Base-by-base conservation (phyloP, 2,329 filamentous ascomycete species). In the Fusarium anthophilum region DNA sequence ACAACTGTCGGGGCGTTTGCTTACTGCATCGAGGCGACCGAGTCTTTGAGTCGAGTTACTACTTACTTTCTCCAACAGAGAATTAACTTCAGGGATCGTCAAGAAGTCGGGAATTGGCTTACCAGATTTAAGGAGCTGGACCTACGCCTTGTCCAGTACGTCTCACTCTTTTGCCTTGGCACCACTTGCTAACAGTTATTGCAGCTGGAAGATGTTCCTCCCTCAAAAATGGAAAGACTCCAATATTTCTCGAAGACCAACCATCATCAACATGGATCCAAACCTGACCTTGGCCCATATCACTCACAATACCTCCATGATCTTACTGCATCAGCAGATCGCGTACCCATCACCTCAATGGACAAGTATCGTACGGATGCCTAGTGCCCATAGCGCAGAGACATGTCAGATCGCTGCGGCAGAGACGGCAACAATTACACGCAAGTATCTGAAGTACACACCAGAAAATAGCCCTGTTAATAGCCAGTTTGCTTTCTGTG, bases 221-320 rank as follows among this genome's bases (percentile, higher is more conserved):
- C 70, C 70, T 18, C 70, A 73, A 6, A 73, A 73, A 10, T 73
- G 85, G 83, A 82, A 82, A n/a, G 80, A 81, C n/a, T 77, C 79
- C 6, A 79, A 80, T 6, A 78, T 80, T 4, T 79, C 79, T 2
- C 72, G 77, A 3, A 66, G 78, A 22, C 70, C 72, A 5, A 74
- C 73, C 0, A 70, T 78, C 0, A 76, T 76, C 20, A 86, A 86
- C 80, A 73, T 77, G 73, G 86, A 88, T 56, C 86, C 86, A 0
- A 88, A 87, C 51, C 77, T 87, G 24, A 87, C 86, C 0, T 74
- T 87, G 1, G 86, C 86, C 0, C 85, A 88, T 39, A 80, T 86
- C 15, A 87, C 85, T 0, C 86, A 87, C 53, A 87, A 87, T 61
- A 83, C 85, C 1, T 86, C 85, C 1, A 86, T 86, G 79, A 86